Evolutionary conservation across 371 early-diverging fungal species (phyloP), one percentile per base, ranked within the genome.

Genomic region (Cokeromyces recurvatus): DNA sequence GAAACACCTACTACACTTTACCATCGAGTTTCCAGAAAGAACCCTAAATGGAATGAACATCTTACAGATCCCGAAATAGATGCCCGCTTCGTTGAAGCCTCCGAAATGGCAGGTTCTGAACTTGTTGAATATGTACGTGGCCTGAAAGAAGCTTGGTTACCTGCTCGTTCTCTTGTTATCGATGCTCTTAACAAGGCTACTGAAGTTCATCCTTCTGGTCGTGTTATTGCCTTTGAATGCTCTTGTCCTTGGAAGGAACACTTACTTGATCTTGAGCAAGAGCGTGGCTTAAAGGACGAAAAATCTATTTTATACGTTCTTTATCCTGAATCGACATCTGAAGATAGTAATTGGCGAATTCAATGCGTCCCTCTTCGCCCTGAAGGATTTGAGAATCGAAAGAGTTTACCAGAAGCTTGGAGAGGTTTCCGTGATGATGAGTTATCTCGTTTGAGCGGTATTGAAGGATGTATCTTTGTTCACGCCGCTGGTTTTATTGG

Each of bases 201-300:
- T 35, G 68, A 79, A 25, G 72, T 87, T 24, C 84, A 93, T 57
- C 61, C 76, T 11, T 80, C 82, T 22, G 97, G 95, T 15, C 77
- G 81, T 39, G 86, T 95, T 38, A 65, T 97, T 51, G 69, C 91
- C 21, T 76, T 95, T 38, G 88, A 91, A 20, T 74, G 77, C 41
- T 78, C 81, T 22, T 91, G 91, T 55, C 96, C 96, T 5, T 97
- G 95, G 95, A 92, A 94, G 59, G 90, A 90, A 38, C 92, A 95
- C 56, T 57, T 95, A 54, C 77, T 84, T 52, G 84, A 72, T 20
- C 62, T 89, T 42, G 90, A 89, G 58, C 61, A 75, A 32, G 83
- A 86, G 39, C 63, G 64, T 34, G 65, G 67, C 20, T 60, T 82
- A 39, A 48, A 43, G 24, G 59, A 45, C 47, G 60, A 79, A 48